Evolutionary conservation across 2,329 filamentous ascomycete species (phyloP).

Genomic region (Ceratocystis cubensis): DNA sequence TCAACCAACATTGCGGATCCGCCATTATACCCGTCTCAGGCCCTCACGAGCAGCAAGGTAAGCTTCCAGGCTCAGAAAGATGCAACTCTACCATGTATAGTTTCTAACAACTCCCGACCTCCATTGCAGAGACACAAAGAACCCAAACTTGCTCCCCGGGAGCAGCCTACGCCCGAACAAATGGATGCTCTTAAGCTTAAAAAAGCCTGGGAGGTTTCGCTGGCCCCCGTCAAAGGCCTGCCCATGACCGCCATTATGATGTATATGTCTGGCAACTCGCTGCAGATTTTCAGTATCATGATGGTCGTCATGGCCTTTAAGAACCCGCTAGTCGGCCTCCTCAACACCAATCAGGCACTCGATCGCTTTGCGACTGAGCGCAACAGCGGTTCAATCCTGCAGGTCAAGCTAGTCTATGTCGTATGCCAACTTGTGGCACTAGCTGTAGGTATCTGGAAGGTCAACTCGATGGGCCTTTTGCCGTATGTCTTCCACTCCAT

Average conservation of each 20-base stretch:
- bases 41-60: constrained; percentile 44
- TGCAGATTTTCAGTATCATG: constrained; percentile 99
- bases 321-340: constrained; percentile 74
- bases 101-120: not conserved
- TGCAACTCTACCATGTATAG: not conserved
- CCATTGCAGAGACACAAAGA: constrained; percentile 41
- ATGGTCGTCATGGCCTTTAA: constrained; percentile 99
- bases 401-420: constrained; percentile 80
- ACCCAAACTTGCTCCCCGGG: constrained; percentile 37
- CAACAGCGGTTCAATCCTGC: constrained; percentile 59
- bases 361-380: constrained; percentile 75
- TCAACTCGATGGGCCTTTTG: constrained; percentile 89
- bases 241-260: constrained; percentile 99
- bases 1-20: constrained; percentile 64
- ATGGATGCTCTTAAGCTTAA: constrained; percentile 95
- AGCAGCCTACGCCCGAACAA: constrained; percentile 63
- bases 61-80: not conserved
- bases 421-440: constrained; percentile 74
- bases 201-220: constrained; percentile 95
- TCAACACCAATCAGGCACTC: constrained; percentile 78
- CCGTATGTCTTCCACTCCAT: constrained; percentile 48
- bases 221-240: constrained; percentile 83
- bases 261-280: constrained; percentile 98
- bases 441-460: constrained; percentile 84
- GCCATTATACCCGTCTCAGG: constrained; percentile 58